A percentile compares a stretch with the other conserved stretches of the same genome.
Evolutionary conservation across 768 basidiomycete species (phyloP).

Genomic region (Lepiota subincarnata): DNA sequence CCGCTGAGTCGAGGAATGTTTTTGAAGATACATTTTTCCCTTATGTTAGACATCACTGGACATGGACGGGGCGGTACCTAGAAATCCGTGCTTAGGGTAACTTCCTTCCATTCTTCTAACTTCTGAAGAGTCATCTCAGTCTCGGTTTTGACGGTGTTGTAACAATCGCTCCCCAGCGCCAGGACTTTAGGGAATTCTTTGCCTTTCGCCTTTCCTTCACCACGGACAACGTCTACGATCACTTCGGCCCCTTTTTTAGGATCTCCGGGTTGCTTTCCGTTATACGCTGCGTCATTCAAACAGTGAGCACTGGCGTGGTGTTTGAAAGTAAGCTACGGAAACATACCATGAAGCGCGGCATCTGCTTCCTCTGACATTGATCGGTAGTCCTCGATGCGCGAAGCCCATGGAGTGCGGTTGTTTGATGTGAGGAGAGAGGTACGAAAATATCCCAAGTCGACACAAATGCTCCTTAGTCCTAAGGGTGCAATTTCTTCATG

Average conservation of each 20-base stretch:
- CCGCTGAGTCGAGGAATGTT: no score
- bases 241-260: constrained; percentile 30
- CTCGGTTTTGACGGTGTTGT: constrained; percentile 18
- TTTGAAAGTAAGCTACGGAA: no score
- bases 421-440: constrained; percentile 27
- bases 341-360: constrained; percentile 22
- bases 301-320: neutral
- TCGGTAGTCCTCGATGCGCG: constrained; percentile 31
- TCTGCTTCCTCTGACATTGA: constrained; percentile 21
- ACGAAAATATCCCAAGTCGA: constrained; percentile 39
- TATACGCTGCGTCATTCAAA: constrained; percentile 19
- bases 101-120: constrained; percentile 31
- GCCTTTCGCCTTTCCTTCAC: constrained; percentile 27
- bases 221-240: constrained; percentile 29
- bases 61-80: no score
- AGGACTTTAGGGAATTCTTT: constrained; percentile 26
- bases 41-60: no score
- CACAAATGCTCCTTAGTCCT: constrained; percentile 32
- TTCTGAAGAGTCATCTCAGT: constrained; percentile 13
- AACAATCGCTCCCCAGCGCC: constrained; percentile 28
- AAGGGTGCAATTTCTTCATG: constrained; percentile 34
- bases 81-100: constrained; percentile 22
- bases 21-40: no score
- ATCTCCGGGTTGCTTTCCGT: constrained; percentile 35
- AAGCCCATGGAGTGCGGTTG: constrained; percentile 24